Base-by-base conservation (phyloP, 192 early-diverging fungal species). In the Linderina pennispora region DNA sequence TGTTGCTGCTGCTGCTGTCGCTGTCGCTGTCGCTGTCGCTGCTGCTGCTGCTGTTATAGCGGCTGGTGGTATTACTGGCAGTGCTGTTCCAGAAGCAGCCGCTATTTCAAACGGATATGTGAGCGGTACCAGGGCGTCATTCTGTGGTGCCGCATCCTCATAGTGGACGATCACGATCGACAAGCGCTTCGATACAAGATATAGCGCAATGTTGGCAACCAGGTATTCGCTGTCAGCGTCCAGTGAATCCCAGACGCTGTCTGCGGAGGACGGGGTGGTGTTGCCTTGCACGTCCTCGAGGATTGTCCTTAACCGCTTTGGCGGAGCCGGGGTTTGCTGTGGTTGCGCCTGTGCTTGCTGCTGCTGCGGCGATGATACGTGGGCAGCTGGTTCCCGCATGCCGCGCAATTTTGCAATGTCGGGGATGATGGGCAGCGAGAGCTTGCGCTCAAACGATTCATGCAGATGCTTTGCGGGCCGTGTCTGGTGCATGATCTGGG, bases 81-180 rank as follows among this genome's bases (percentile, higher is more conserved):
- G n/a, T n/a, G n/a, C n/a, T n/a, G n/a, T n/a, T n/a, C n/a, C n/a
- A n/a, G n/a, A n/a, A n/a, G n/a, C n/a, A n/a, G n/a, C n/a, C n/a
- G n/a, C n/a, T n/a, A n/a, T n/a, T n/a, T n/a, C n/a, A n/a, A n/a
- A n/a, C n/a, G n/a, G n/a, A n/a, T n/a, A n/a, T n/a, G n/a, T n/a
- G n/a, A n/a, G n/a, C n/a, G n/a, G n/a, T n/a, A n/a, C n/a, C n/a
- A n/a, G n/a, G n/a, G n/a, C n/a, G n/a, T n/a, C n/a, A n/a, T n/a
- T n/a, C n/a, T n/a, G n/a, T n/a, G n/a, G n/a, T n/a, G n/a, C n/a
- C n/a, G n/a, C n/a, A 17, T 53, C 45, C 40, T 71, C 68, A 41
- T 71, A 71, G 40, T 74, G 70, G 49, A 57, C 65, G 22, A 74
- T 48, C 58, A 66, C 55, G 36, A 74, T 50, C 6, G 55, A 55